Evolutionary conservation across 75 land plant genomes (phyloP).

Genomic region (Larix kaempferi): DNA sequence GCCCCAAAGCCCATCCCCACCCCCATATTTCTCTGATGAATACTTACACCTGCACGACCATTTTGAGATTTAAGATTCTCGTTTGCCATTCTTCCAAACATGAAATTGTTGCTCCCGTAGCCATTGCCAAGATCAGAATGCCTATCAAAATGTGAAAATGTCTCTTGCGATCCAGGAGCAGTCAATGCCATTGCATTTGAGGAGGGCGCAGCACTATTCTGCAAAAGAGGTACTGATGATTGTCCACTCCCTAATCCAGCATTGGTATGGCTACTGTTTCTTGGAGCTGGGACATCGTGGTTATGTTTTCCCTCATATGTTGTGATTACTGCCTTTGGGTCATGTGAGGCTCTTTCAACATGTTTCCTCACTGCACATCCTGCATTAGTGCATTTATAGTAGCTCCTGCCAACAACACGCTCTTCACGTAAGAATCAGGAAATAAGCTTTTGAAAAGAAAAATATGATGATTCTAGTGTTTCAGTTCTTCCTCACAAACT

Average conservation of each 20-base stretch:
- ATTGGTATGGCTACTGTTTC: constrained; percentile 29
- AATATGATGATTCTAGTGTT: too few species aligned
- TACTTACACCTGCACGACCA: background rate
- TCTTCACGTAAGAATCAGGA: background rate
- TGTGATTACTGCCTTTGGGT: constrained; percentile 24
- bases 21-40: constrained; percentile 1
- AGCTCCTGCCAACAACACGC: constrained; percentile 15
- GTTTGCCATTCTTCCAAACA: background rate
- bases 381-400: constrained; percentile 28
- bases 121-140: background rate
- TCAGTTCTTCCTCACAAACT: too few species aligned
- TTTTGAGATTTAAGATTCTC: background rate
- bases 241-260: background rate
- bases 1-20: background rate
- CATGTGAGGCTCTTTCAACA: constrained; percentile 31
- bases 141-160: constrained; percentile 5
- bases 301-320: constrained; percentile 31
- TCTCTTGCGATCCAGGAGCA: constrained; percentile 1
- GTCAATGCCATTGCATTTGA: background rate
- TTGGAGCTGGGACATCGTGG: constrained; percentile 28
- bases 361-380: constrained; percentile 28
- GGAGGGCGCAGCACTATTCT: background rate
- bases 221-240: background rate
- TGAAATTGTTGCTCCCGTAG: background rate
- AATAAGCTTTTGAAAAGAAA: too few species aligned